Conservation (phyloP, 2,329 filamentous ascomycete species). For the Sporothrix variecibatus region DNA sequence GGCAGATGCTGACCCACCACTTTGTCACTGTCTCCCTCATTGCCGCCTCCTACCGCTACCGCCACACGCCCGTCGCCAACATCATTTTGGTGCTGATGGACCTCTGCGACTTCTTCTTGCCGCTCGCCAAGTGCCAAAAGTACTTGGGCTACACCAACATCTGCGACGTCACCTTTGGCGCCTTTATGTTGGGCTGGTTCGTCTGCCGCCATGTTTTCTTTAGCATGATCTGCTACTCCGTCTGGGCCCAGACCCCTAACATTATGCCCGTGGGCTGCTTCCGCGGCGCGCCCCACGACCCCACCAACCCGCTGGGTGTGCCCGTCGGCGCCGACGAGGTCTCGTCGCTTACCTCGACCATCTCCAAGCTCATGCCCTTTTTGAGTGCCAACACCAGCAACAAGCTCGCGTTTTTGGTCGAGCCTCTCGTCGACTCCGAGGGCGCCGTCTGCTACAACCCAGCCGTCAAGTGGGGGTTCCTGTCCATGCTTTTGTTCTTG, state of each 20-base stretch:
- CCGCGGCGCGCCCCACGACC: slow-evolving; percentile 51
- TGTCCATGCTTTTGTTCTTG: slow-evolving; percentile 73
- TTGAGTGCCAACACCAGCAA: slow-evolving; percentile 34
- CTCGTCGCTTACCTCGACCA: slow-evolving; percentile 20
- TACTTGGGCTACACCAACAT: slow-evolving; percentile 75
- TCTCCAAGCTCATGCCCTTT: slow-evolving; percentile 20
- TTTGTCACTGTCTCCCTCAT: slow-evolving; percentile 84
- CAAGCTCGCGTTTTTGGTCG: slow-evolving; percentile 64
- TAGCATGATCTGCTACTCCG: slow-evolving; percentile 77
- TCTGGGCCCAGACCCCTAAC: slow-evolving; percentile 65
- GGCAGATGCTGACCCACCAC: slow-evolving; percentile 95
- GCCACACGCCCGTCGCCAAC: slow-evolving; percentile 84
- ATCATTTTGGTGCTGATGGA: slow-evolving; percentile 93
- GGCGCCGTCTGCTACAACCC: slow-evolving; percentile 80
- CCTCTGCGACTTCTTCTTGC: slow-evolving; percentile 82
- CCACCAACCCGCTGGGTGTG: slow-evolving; percentile 42
- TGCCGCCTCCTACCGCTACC: slow-evolving; percentile 79
- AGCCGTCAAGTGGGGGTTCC: slow-evolving; percentile 73
- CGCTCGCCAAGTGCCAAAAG: slow-evolving; percentile 88
- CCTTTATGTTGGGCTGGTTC: slow-evolving; percentile 87
- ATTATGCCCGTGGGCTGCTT: slow-evolving; percentile 73
- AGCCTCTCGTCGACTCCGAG: slow-evolving; percentile 70
- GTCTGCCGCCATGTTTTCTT: slow-evolving; percentile 80
- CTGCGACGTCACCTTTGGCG: slow-evolving; percentile 80
- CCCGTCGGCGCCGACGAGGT: slow-evolving; percentile 20